A percentile compares a stretch with the other conserved stretches of the same genome.
Conservation (phyloP, 805 yeast species). For the Ogataea dorogensis region DNA sequence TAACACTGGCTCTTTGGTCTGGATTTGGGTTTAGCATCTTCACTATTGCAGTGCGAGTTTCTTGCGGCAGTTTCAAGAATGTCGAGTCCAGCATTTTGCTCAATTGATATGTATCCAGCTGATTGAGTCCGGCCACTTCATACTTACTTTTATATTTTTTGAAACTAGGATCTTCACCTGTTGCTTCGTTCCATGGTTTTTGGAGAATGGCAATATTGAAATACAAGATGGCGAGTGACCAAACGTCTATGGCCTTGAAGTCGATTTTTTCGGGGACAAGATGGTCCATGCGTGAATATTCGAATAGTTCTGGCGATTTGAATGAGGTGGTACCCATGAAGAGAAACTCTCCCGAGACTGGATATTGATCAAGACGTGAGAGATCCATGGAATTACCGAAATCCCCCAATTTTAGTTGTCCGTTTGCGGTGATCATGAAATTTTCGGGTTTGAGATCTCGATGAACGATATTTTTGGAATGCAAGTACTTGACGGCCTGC, state of each 20-base stretch:
- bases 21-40: conserved; percentile 34
- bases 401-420: conserved; percentile 46
- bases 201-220: conserved; percentile 43
- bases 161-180: conserved; percentile 26
- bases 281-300: conserved; percentile 5
- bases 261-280: conserved; percentile 20
- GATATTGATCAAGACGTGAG: conserved; percentile 21
- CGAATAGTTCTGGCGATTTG: conserved; percentile 52
- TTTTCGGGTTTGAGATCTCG: conserved; percentile 58
- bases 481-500: conserved; percentile 45
- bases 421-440: conserved; percentile 43
- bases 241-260: conserved; percentile 44
- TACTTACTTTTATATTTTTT: conserved; percentile 20
- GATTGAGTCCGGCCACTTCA: conserved; percentile 12
- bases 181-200: conserved; percentile 49
- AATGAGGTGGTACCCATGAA: conserved; percentile 51
- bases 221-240: conserved; percentile 53
- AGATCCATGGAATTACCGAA: conserved; percentile 50
- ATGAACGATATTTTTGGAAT: conserved; percentile 43
- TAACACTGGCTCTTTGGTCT: conserved; percentile 20
- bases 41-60: conserved; percentile 18
- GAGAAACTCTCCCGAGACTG: conserved; percentile 23
- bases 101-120: conserved; percentile 22
- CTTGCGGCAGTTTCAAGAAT: conserved; percentile 18
- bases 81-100: conserved; percentile 12